These are phyloP conservation scores for Phytophthora pisi DNA, from an alignment of 352 stramenopile genomes.

Conservation along the genomic window DNA sequence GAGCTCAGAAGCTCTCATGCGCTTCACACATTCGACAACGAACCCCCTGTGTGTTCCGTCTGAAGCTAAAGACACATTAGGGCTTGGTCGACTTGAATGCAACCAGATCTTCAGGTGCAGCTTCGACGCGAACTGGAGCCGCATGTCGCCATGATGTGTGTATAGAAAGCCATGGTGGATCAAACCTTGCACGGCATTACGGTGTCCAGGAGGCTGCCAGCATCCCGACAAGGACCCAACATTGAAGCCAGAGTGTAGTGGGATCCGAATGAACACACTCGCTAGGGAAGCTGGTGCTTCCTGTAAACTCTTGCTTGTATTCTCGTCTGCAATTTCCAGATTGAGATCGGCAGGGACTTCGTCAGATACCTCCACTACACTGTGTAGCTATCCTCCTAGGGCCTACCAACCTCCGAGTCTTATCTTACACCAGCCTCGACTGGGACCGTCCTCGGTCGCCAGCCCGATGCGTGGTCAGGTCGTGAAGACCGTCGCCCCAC, in stretches of 20 bases:
- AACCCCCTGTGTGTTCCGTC: too few relatives aligned
- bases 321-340: not conserved
- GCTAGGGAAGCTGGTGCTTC: not conserved
- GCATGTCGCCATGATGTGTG: too few relatives aligned
- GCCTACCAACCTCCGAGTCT: slow-evolving; percentile 1
- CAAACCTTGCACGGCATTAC: too few relatives aligned
- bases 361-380: not conserved
- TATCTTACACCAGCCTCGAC: not conserved
- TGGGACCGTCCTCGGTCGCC: slow-evolving; percentile 3
- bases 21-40: too few relatives aligned
- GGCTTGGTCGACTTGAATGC: too few relatives aligned
- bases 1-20: too few relatives aligned
- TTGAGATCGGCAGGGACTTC: not conserved
- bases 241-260: not conserved
- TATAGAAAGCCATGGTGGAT: too few relatives aligned
- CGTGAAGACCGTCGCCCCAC: slow-evolving; percentile 10
- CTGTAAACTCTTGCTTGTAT: not conserved
- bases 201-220: too few relatives aligned
- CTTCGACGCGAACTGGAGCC: too few relatives aligned
- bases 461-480: slow-evolving; percentile 8
- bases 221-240: too few relatives aligned
- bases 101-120: too few relatives aligned
- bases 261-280: slow-evolving; percentile 3
- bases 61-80: too few relatives aligned
- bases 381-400: not conserved